Percentiles rank a stretch among this genome's conserved stretches.
Conservation (phyloP, 202 grass and related monocot genomes). For the Zizania palustris region DNA sequence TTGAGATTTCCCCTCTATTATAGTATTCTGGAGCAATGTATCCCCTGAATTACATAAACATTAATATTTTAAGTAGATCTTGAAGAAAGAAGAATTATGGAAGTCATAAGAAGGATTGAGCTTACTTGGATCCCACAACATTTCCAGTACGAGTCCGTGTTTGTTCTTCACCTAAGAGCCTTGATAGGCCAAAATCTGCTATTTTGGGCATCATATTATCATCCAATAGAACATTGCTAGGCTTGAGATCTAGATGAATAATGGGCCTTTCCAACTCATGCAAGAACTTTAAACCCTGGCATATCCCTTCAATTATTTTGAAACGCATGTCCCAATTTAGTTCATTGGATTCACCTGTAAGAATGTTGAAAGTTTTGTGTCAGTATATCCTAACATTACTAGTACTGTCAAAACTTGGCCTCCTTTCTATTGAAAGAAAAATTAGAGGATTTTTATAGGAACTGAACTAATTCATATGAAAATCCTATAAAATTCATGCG, state of each 20-base stretch:
- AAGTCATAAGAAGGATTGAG: not conserved
- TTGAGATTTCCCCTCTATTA: slow-evolving; percentile 26
- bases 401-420: not conserved
- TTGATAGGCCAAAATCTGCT: slow-evolving; percentile 49
- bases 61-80: not conserved
- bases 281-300: slow-evolving; percentile 46
- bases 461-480: too few species aligned
- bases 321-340: slow-evolving; percentile 34
- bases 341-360: not conserved
- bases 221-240: slow-evolving; percentile 54
- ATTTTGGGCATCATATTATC: slow-evolving; percentile 58
- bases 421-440: too few species aligned
- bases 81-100: not conserved
- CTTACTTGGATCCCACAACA: slow-evolving; percentile 39
- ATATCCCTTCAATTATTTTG: slow-evolving; percentile 49
- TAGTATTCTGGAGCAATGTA: slow-evolving; percentile 29
- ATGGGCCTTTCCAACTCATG: slow-evolving; percentile 34
- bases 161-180: slow-evolving; percentile 43
- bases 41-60: not conserved
- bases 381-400: not conserved
- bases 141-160: slow-evolving; percentile 24
- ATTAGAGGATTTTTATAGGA: too few species aligned
- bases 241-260: slow-evolving; percentile 50
- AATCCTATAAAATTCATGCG: too few species aligned
- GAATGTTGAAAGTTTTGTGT: not conserved